phyloP scores from a whole-genome alignment of 2,329 filamentous ascomycete species.

The Didymella segeticola region DNA sequence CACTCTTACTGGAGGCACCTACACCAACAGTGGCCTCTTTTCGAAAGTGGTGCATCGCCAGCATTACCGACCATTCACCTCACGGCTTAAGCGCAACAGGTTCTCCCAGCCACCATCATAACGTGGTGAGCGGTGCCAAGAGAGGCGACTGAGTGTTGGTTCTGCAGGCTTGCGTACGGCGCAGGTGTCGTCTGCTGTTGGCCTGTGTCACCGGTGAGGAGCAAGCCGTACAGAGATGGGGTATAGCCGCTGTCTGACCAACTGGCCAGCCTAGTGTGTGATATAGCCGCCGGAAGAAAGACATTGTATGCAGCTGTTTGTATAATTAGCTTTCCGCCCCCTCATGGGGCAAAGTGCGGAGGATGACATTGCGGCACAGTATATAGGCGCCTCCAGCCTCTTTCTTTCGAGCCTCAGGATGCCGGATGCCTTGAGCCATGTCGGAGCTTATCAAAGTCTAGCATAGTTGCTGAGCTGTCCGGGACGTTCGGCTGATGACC shows the following conservation, averaged over 20 bases:
- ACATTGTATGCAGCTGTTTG: slow-evolving; percentile 27
- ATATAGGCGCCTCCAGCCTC: slow-evolving; percentile 34
- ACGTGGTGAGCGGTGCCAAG: slow-evolving; percentile 25
- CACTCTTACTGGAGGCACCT: slow-evolving; percentile 29
- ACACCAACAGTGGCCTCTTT: slow-evolving; percentile 31
- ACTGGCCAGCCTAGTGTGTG: slow-evolving; percentile 25
- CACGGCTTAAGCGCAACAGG: slow-evolving; percentile 30
- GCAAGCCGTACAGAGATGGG: slow-evolving; percentile 32
- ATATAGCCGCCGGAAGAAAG: slow-evolving; percentile 33
- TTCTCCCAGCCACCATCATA: slow-evolving; percentile 27
- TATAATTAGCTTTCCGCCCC: slow-evolving; percentile 40
- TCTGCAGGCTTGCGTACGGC: slow-evolving; percentile 30
- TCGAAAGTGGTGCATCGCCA: slow-evolving; percentile 30
- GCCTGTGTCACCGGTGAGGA: slow-evolving; percentile 26
- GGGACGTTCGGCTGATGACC: neutral
- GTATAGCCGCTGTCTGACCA: slow-evolving; percentile 39
- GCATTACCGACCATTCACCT: slow-evolving; percentile 33
- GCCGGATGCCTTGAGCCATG: neutral
- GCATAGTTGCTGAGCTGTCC: neutral
- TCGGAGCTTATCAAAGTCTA: neutral
- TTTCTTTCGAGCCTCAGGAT: slow-evolving; percentile 8
- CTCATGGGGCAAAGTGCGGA: slow-evolving; percentile 26
- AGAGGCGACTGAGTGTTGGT: slow-evolving; percentile 36
- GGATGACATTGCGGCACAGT: slow-evolving; percentile 35
- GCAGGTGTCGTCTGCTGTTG: slow-evolving; percentile 29